Percentiles rank a stretch among this genome's conserved stretches.
phyloP scores from a whole-genome alignment of 257 asterid species.

The Salvia rosmarinus region DNA sequence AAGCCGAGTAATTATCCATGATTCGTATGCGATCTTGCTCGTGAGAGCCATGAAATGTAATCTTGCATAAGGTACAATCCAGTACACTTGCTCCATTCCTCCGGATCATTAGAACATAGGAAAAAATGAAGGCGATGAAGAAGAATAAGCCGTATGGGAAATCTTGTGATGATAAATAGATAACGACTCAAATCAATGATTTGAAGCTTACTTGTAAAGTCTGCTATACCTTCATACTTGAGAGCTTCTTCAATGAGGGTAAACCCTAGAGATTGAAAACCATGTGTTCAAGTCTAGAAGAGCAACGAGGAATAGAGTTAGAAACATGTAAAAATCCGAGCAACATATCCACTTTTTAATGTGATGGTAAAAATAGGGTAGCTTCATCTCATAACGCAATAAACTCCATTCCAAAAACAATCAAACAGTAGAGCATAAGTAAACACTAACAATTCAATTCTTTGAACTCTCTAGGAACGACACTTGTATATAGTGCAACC shows the following conservation, averaged over 20 bases:
- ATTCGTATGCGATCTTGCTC: conserved; percentile 89
- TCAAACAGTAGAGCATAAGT: not conserved
- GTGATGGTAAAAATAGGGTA: not conserved
- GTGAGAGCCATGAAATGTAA: conserved; percentile 91
- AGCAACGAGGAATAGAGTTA: conserved; percentile 20
- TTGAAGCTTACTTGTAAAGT: conserved; percentile 70
- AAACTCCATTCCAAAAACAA: not conserved
- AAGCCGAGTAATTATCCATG: conserved; percentile 63
- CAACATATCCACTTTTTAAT: not conserved
- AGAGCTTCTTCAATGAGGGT: conserved; percentile 78
- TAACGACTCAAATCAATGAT: not conserved
- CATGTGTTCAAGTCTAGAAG: conserved; percentile 84
- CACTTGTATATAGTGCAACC: not conserved
- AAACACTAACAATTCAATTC: not conserved
- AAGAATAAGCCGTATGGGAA: not conserved
- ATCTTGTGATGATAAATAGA: conserved; percentile 14
- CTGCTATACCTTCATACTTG: conserved; percentile 86
- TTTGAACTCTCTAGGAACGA: not conserved
- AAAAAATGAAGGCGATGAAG: not conserved
- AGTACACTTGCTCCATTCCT: conserved; percentile 98
- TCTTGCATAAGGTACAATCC: conserved; percentile 96
- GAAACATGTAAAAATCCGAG: conserved; percentile 5
- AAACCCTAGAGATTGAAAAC: conserved; percentile 81
- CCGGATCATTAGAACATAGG: conserved; percentile 38
- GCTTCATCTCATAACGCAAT: not conserved